Base-by-base conservation (phyloP, 306 rosid genomes). In the Erythrophleum fordii region DNA sequence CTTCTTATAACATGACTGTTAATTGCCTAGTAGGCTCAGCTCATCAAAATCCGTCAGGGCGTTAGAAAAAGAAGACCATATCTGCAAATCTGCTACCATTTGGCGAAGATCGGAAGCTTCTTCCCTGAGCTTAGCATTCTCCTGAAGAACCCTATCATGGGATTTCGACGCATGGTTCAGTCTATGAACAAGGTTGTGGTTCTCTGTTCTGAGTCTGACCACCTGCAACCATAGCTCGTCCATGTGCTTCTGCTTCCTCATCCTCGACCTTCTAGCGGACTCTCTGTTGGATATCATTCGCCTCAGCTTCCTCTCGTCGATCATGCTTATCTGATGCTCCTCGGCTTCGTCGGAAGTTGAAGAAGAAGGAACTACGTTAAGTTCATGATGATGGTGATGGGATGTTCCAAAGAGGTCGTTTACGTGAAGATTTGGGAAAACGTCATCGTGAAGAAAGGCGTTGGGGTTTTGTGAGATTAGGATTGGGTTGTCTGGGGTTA, bases 211-310 rank as follows among this genome's bases (percentile, higher is more conserved):
- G 18, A 93, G 95, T 26, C 92, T 78, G 2, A 90, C 82, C 31
- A 93, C 93, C 85, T 90, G 98, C 0, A 92, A 90, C 93, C 95
- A 91, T 0, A 93, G 90, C 73, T 93, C 98, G 53, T 91, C 97
- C 20, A 91, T 73, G 80, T 93, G 98, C 41, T 83, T 91, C 64
- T 93, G 98, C 66, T 93, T 93, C 87, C 98, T 83, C 98, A 93
- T 93, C 85, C 98, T 65, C 3, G 98, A 93, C 55, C 98, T 81
- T 26, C 98, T 72, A 3, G 98, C 98, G 0, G 98, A 93, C 82
- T 93, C 98, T 74, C 98, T 53, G 80, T 93, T 93, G 0, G 98
- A 93, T 78, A 93, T 91, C 98, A 93, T 93, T 60, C 98, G 48
- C 55, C 97, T 28, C 77, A 87, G 93, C 70, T 86, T 90, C 86